Evolutionary conservation across 495 filamentous ascomycete genomes (phyloP).

Genomic region (Podospora comata): DNA sequence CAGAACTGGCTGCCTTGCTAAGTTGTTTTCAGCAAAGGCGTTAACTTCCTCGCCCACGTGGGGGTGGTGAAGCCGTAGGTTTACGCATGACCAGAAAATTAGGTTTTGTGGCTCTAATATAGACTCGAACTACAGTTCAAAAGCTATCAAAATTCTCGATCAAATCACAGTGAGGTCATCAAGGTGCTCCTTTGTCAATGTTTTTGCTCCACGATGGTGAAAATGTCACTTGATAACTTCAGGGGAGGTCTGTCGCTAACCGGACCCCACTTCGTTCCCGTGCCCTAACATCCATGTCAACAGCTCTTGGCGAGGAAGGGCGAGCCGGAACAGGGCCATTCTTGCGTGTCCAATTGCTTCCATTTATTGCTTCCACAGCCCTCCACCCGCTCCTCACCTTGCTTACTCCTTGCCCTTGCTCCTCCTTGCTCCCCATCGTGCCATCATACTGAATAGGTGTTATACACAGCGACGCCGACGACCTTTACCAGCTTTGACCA

Average conservation of each 20-base stretch:
- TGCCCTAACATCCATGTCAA: constrained; percentile 7
- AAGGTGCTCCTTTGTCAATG: neutral
- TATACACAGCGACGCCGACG: no score
- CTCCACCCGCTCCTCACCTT: constrained; percentile 6
- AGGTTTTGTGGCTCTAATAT: neutral
- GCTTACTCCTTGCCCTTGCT: constrained; percentile 8
- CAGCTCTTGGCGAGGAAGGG: constrained; percentile 5
- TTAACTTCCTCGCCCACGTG: neutral
- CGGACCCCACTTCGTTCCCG: constrained; percentile 21
- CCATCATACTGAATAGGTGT: no score
- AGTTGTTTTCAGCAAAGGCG: neutral
- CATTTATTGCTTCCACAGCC: constrained; percentile 25
- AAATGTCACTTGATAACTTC: constrained; percentile 7
- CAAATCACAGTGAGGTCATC: neutral
- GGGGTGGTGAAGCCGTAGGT: no score
- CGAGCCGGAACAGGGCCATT: neutral
- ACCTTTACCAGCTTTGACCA: no score
- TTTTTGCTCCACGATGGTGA: neutral
- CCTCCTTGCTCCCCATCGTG: neutral
- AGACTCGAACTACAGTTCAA: no score
- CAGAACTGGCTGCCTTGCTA: neutral
- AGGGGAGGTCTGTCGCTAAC: constrained; percentile 1
- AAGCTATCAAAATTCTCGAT: neutral
- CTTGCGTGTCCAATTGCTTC: constrained; percentile 27
- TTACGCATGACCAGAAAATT: neutral